Evolutionary conservation across 176 grass and related monocot species (phyloP).

Genomic region (Carex pumila): DNA sequence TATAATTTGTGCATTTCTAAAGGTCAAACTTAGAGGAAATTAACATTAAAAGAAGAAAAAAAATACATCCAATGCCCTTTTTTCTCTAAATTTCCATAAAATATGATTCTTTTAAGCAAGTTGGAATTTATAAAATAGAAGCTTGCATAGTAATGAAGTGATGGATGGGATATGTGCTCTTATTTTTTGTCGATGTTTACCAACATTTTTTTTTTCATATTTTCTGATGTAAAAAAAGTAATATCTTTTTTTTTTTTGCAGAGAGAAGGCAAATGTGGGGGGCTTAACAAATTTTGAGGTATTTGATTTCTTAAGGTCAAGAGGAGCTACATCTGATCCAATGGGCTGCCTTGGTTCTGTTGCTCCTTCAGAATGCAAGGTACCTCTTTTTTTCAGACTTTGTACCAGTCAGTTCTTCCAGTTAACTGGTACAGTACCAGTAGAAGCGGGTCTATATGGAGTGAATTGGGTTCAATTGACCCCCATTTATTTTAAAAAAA

Average conservation of each 20-base stretch:
- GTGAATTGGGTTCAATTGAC: too few relatives aligned
- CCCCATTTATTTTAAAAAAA: too few relatives aligned
- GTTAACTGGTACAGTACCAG: not conserved
- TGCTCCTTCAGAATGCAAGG: constrained; percentile 78
- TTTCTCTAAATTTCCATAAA: not conserved
- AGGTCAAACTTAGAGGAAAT: not conserved
- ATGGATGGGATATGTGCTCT: not conserved
- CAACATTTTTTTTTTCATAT: not conserved
- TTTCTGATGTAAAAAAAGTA: too few relatives aligned
- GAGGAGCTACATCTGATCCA: constrained; percentile 63
- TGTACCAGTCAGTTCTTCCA: not conserved
- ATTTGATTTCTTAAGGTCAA: constrained; percentile 57
- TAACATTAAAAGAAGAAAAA: not conserved
- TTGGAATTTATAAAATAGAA: not conserved
- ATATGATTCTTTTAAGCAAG: not conserved
- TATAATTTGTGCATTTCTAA: not conserved
- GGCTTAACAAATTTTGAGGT: constrained; percentile 82
- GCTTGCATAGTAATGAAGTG: not conserved
- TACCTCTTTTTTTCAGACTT: constrained; percentile 18
- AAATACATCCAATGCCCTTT: not conserved
- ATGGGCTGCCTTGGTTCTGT: constrained; percentile 83
- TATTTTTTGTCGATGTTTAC: not conserved
- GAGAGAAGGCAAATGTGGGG: constrained; percentile 52
- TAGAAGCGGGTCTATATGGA: too few relatives aligned
- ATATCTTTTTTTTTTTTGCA: constrained; percentile 6